A percentile compares a stretch with the other conserved stretches of the same genome.
phyloP scores from a whole-genome alignment of 2,329 filamentous ascomycete genomes.

The Aureobasidium sp. region DNA sequence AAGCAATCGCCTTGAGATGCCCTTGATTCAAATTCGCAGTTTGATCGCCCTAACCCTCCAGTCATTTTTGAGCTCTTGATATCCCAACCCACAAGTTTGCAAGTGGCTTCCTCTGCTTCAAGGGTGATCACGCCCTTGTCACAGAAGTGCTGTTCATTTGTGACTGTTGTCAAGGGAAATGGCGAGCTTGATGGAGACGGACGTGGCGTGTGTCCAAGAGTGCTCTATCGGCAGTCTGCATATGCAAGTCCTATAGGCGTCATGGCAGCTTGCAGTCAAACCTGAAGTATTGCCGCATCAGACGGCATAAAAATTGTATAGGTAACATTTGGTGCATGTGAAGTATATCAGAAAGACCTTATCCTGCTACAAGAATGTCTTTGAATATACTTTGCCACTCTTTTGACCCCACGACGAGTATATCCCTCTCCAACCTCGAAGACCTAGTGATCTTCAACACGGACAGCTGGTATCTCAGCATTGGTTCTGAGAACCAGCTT shows the following conservation, averaged over 20 bases:
- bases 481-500: background rate
- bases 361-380: background rate
- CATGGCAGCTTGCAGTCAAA: constrained; percentile 10
- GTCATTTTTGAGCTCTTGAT: background rate
- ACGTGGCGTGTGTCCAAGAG: constrained; percentile 7
- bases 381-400: background rate
- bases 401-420: background rate
- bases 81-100: background rate
- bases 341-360: constrained; percentile 2
- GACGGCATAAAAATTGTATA: constrained; percentile 4
- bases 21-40: background rate
- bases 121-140: background rate
- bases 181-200: background rate
- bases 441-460: background rate
- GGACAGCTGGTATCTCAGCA: background rate
- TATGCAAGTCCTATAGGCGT: constrained; percentile 6
- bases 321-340: background rate
- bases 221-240: constrained; percentile 5
- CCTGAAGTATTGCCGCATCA: background rate
- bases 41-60: background rate
- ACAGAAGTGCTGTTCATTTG: background rate
- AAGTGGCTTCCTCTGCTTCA: background rate
- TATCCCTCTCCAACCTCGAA: background rate
- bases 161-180: background rate
- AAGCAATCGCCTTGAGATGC: constrained; percentile 10